Evolutionary conservation across 768 basidiomycete genomes (phyloP).

Genomic region (Rhodotorula kratochvilovae): DNA sequence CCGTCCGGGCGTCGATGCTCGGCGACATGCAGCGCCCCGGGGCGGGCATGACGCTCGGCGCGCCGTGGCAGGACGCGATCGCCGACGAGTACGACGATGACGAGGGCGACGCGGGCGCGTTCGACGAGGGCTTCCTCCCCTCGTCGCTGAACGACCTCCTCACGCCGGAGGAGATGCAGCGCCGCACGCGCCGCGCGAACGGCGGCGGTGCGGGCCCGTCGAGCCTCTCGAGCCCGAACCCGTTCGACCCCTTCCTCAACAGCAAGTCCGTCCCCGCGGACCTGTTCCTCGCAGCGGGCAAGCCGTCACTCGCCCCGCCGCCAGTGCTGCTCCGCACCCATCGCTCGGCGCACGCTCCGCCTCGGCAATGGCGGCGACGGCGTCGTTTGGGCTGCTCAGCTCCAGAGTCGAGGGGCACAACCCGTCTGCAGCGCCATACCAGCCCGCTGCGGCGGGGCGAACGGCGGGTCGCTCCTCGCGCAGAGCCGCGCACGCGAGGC

Average conservation of each 20-base stretch:
- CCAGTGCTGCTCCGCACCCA: not conserved
- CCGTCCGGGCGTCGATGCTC: not conserved
- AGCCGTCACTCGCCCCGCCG: constrained; percentile 34
- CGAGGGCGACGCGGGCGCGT: constrained; percentile 20
- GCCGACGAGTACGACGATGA: constrained; percentile 37
- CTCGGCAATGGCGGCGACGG: not conserved
- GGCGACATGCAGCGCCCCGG: constrained; percentile 12
- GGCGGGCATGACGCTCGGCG: constrained; percentile 1
- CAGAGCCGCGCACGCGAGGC: constrained; percentile 12
- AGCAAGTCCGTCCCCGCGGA: constrained; percentile 52
- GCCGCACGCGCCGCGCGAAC: constrained; percentile 57
- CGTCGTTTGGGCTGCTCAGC: not conserved
- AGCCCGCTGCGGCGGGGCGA: constrained; percentile 1
- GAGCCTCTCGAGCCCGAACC: not conserved
- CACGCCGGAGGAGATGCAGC: constrained; percentile 76
- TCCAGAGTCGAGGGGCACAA: constrained; percentile 20
- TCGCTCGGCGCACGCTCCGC: constrained; percentile 1
- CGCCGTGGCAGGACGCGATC: constrained; percentile 15
- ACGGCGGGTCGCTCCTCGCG: constrained; percentile 13
- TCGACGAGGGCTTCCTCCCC: constrained; percentile 60
- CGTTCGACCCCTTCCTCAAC: not conserved
- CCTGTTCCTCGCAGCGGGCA: constrained; percentile 21
- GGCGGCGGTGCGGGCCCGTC: not conserved
- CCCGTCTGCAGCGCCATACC: constrained; percentile 17
- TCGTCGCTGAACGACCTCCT: constrained; percentile 81